phyloP scores from a whole-genome alignment of 805 yeast species.

The Candida dendrica region DNA sequence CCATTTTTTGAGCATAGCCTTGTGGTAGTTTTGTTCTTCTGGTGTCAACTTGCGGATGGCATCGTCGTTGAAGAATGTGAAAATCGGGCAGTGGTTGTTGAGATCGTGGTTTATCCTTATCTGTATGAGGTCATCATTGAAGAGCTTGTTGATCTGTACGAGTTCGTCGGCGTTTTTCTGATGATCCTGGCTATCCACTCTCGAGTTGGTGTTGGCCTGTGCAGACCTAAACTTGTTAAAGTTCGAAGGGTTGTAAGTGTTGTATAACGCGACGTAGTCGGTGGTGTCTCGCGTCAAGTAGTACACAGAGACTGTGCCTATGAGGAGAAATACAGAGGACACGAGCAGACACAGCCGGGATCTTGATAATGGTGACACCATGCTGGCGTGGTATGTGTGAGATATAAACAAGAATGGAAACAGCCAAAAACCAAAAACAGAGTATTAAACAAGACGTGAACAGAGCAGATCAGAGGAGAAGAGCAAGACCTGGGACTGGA shows the following conservation, averaged over 20 bases:
- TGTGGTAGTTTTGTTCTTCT: slow-evolving; percentile 14
- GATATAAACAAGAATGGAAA: too few relatives aligned
- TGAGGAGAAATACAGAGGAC: neutral
- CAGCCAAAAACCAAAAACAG: too few relatives aligned
- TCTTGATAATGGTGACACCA: too few relatives aligned
- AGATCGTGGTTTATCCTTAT: slow-evolving; percentile 5
- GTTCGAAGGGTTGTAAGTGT: slow-evolving; percentile 1
- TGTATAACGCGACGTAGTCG: neutral
- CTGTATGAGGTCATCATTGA: slow-evolving; percentile 6
- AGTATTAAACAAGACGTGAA: too few relatives aligned
- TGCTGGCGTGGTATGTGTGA: too few relatives aligned
- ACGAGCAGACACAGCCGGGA: neutral
- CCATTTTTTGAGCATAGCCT: slow-evolving; percentile 11
- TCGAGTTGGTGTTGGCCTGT: slow-evolving; percentile 75
- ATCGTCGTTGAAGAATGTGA: slow-evolving; percentile 16
- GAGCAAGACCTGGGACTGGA: too few relatives aligned
- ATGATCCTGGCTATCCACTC: slow-evolving; percentile 79
- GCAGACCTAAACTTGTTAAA: slow-evolving; percentile 71
- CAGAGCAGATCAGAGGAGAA: too few relatives aligned
- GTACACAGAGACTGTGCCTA: neutral
- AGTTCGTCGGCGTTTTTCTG: slow-evolving; percentile 60
- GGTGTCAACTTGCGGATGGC: slow-evolving; percentile 6
- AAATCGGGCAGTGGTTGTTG: slow-evolving; percentile 6
- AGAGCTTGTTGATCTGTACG: slow-evolving; percentile 31
- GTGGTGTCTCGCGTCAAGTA: neutral